Base-by-base conservation (phyloP, 306 rosid genomes). In the cucumber (Cucumis sativus) region DNA sequence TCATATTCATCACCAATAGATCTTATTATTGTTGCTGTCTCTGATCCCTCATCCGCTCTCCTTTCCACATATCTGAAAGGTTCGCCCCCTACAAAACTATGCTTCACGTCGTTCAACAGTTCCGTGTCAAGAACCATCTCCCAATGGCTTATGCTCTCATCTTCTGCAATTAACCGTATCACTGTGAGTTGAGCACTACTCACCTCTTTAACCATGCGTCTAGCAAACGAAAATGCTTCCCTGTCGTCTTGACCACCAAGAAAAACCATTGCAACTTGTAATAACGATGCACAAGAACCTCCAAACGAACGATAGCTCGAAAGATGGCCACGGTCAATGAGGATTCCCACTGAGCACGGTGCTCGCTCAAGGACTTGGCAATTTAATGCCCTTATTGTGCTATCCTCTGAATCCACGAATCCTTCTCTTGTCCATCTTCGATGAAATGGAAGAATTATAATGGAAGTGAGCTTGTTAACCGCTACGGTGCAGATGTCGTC, bases 211-310 rank as follows among this genome's bases (percentile, higher is more conserved):
- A 85, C 66, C 91, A 91, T 87, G 30, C 88, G 86, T 62, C 69
- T 84, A 0, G 88, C 82, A 0, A 91, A 55, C 2, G 55, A 65
- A 6, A 88, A 47, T 0, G 91, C 89, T 37, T 91, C 96, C 59
- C 87, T 83, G 21, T 91, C 96, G 8, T 91, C 96, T 28, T 68
- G 70, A 0, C 96, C 93, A 10, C 93, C 96, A 7, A 91, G 35
- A 86, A 79, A 91, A 23, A 91, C 30, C 81, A 87, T 1, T 2
- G 89, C 88, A 8, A 91, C 86, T 0, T 55, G 75, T 61, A 72
- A 83, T n/a, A 56, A 51, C 17, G 10, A 0, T 16, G 80, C 4
- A 0, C 16, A 7, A 0, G 89, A 87, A 4, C 81, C 72, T 28
- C 64, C 85, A 0, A 47, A 64, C 4, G 87, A 72, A 60, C 51